Conservation (phyloP, 371 early-diverging fungal genomes). For the Dipsacomyces acuminosporus region DNA sequence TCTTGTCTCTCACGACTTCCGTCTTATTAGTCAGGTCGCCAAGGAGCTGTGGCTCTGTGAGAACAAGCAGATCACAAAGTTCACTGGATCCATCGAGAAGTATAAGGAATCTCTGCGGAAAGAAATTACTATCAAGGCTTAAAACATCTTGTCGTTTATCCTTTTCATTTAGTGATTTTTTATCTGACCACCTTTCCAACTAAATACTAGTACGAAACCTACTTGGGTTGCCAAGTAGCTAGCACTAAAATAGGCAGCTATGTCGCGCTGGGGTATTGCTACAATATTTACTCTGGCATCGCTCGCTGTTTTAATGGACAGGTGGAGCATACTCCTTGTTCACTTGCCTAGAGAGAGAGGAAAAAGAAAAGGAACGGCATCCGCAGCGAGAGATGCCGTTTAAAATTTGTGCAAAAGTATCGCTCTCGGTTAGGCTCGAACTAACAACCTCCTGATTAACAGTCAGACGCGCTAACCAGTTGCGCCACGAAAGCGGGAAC, state of each 20-base stretch:
- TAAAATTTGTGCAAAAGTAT: background rate
- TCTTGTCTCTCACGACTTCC: constrained; percentile 98
- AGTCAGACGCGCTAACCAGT: constrained; percentile 3
- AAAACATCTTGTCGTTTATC: background rate
- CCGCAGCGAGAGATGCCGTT: too few species aligned
- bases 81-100: constrained; percentile 75
- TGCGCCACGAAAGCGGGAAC: constrained; percentile 3
- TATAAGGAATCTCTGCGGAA: constrained; percentile 87
- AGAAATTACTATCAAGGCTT: constrained; percentile 48
- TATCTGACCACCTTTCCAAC: too few species aligned
- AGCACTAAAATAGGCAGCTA: too few species aligned
- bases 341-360: too few species aligned
- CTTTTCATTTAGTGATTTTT: too few species aligned
- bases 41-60: constrained; percentile 96
- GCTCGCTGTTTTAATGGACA: too few species aligned
- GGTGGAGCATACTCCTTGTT: too few species aligned
- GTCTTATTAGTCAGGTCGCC: constrained; percentile 93
- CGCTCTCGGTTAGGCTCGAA: constrained; percentile 2
- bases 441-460: constrained; percentile 2
- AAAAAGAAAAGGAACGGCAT: too few species aligned
- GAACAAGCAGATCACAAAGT: constrained; percentile 66
- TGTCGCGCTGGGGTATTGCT: too few species aligned
- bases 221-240: too few species aligned
- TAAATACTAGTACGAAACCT: too few species aligned
- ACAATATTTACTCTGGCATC: too few species aligned